phyloP scores from a whole-genome alignment of 2,329 filamentous ascomycete species.

The Clarireedia sp. region DNA sequence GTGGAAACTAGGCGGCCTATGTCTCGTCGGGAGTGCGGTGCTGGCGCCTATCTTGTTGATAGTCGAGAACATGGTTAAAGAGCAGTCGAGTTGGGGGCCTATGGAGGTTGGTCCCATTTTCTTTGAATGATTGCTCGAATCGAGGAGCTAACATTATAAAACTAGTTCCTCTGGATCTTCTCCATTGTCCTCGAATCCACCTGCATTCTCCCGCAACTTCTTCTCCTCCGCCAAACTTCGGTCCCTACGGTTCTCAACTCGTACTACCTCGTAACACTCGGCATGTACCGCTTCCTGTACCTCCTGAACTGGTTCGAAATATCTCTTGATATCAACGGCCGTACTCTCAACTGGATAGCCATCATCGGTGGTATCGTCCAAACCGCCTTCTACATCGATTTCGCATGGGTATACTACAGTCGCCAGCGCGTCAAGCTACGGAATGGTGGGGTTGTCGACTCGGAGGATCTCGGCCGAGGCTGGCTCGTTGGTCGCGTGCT shows the following conservation, averaged over 20 bases:
- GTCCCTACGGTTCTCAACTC: constrained; percentile 94
- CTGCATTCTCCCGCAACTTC: constrained; percentile 81
- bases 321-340: constrained; percentile 49
- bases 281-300: constrained; percentile 82
- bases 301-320: constrained; percentile 85
- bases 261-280: constrained; percentile 85
- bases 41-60: constrained; percentile 66
- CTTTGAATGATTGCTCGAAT: background rate
- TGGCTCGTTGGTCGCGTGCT: constrained; percentile 78
- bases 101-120: constrained; percentile 36
- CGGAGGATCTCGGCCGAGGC: constrained; percentile 76
- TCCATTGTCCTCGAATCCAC: constrained; percentile 88
- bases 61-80: constrained; percentile 45
- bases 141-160: background rate
- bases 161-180: constrained; percentile 74
- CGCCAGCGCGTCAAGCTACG: constrained; percentile 90
- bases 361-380: constrained; percentile 84
- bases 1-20: constrained; percentile 79
- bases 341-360: constrained; percentile 62
- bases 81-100: constrained; percentile 39
- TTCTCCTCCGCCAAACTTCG: constrained; percentile 87
- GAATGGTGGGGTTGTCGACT: constrained; percentile 79
- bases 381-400: constrained; percentile 84
- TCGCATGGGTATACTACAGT: constrained; percentile 94
- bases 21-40: constrained; percentile 55